Evolutionary conservation across 1,284 basidiomycete genomes (phyloP).

Genomic region (Chiua sp.): DNA sequence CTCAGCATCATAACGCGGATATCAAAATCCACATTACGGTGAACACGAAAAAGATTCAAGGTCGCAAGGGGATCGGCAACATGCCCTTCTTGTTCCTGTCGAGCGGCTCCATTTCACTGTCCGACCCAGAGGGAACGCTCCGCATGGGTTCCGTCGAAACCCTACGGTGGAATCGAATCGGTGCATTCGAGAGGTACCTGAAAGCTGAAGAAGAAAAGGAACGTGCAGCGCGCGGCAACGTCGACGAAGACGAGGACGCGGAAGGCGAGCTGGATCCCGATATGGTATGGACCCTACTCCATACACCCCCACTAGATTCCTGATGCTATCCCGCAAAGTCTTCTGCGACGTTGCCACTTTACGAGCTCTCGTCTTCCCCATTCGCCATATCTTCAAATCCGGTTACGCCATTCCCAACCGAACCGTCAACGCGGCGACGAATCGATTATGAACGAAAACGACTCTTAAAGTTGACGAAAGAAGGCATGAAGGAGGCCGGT

Average conservation of each 20-base stretch:
- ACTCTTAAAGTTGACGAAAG: conserved; percentile 34
- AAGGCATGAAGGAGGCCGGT: conserved; percentile 34
- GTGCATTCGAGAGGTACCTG: conserved; percentile 33
- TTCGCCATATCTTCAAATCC: conserved; percentile 34
- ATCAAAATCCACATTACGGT: conserved; percentile 65
- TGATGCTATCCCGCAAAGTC: conserved; percentile 20
- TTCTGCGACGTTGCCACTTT: conserved; percentile 35
- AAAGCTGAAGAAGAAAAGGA: conserved; percentile 34
- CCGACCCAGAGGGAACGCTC: conserved; percentile 25
- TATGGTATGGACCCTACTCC: conserved; percentile 21
- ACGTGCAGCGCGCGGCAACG: conserved; percentile 16
- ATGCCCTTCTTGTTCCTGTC: conserved; percentile 63
- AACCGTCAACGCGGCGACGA: conserved; percentile 32
- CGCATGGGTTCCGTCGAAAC: conserved; percentile 30
- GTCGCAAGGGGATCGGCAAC: conserved; percentile 61
- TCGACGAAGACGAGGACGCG: conserved; percentile 24
- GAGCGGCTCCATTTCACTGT: conserved; percentile 44
- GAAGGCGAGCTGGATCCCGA: conserved; percentile 36
- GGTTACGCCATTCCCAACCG: conserved; percentile 37
- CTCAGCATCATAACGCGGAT: conserved; percentile 57
- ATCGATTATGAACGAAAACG: conserved; percentile 38
- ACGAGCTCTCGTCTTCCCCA: conserved; percentile 32
- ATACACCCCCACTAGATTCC: background rate
- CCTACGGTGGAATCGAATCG: conserved; percentile 34
- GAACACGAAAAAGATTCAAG: conserved; percentile 51